These are phyloP conservation scores for Coemansia sp. DNA, from an alignment of 192 early-diverging fungal genomes.

Conservation along the genomic window DNA sequence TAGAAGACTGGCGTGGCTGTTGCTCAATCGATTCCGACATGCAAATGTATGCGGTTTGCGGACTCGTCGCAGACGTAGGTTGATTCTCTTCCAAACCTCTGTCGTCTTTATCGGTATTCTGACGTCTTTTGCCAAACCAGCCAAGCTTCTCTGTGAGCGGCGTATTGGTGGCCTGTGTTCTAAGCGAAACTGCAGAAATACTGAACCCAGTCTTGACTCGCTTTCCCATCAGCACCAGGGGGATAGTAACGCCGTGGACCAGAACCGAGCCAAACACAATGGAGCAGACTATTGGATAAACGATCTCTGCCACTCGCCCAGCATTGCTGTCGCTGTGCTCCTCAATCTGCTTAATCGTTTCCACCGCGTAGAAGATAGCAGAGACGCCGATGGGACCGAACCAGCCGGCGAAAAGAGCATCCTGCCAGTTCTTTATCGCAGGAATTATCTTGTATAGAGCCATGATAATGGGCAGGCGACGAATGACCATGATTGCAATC, in stretches of 20 bases:
- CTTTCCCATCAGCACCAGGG: constrained; percentile 28
- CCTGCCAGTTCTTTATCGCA: constrained; percentile 64
- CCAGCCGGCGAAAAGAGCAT: constrained; percentile 81
- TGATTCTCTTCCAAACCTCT: too few species aligned
- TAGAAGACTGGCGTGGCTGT: too few species aligned
- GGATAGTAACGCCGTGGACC: constrained; percentile 79
- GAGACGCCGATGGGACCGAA: constrained; percentile 84
- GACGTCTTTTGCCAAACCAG: too few species aligned
- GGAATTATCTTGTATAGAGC: constrained; percentile 64
- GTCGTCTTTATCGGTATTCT: too few species aligned
- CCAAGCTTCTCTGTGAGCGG: too few species aligned
- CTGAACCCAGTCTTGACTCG: too few species aligned
- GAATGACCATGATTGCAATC: constrained; percentile 62
- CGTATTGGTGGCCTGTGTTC: too few species aligned
- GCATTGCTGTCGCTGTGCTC: constrained; percentile 14
- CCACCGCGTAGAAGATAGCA: constrained; percentile 59
- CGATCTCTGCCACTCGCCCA: constrained; percentile 10
- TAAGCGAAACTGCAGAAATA: too few species aligned
- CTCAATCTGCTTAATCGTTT: constrained; percentile 25
- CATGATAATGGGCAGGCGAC: constrained; percentile 71
- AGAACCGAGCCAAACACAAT: constrained; percentile 75
- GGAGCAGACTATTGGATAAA: constrained; percentile 63
- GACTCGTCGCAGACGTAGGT: too few species aligned
- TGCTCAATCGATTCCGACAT: too few species aligned
- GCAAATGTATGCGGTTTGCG: too few species aligned